phyloP scores from a whole-genome alignment of 73 alveolate species.

The Breviolum minutum region DNA sequence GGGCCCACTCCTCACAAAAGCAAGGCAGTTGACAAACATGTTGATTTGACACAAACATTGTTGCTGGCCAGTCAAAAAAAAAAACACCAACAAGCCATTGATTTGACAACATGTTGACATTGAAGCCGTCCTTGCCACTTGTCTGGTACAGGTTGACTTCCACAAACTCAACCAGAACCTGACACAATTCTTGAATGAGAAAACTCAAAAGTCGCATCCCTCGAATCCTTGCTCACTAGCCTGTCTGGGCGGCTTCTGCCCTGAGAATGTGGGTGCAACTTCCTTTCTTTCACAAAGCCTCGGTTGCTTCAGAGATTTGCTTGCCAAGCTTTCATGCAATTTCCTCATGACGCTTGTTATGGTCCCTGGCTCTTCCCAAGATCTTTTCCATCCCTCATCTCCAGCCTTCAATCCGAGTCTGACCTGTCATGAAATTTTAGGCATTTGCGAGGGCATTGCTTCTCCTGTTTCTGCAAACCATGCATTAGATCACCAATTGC shows the following conservation, averaged over 20 bases:
- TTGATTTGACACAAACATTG: background rate
- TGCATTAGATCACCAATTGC: conserved; percentile 31
- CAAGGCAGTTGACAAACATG: no score
- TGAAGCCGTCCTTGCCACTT: conserved; percentile 42
- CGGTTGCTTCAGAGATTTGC: background rate
- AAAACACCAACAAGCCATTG: background rate
- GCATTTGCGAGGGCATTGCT: background rate
- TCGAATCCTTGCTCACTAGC: background rate
- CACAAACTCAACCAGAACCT: conserved; percentile 83
- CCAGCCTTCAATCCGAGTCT: conserved; percentile 77
- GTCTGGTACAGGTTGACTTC: conserved; percentile 68
- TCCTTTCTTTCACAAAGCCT: conserved; percentile 56
- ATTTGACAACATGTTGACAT: background rate
- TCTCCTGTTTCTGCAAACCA: background rate
- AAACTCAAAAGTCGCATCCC: background rate
- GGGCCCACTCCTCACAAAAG: conserved; percentile 48
- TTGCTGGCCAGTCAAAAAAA: no score
- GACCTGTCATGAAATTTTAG: conserved; percentile 3
- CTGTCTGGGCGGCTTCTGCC: conserved; percentile 64
- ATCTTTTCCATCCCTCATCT: conserved; percentile 47
- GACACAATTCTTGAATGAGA: background rate
- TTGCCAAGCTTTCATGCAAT: background rate
- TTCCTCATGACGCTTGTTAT: background rate
- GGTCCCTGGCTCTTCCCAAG: conserved; percentile 74
- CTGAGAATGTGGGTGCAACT: conserved; percentile 27